These are phyloP conservation scores for Lipomyces spencermartinsiae DNA, from an alignment of 805 yeast genomes.

Conservation along the genomic window DNA sequence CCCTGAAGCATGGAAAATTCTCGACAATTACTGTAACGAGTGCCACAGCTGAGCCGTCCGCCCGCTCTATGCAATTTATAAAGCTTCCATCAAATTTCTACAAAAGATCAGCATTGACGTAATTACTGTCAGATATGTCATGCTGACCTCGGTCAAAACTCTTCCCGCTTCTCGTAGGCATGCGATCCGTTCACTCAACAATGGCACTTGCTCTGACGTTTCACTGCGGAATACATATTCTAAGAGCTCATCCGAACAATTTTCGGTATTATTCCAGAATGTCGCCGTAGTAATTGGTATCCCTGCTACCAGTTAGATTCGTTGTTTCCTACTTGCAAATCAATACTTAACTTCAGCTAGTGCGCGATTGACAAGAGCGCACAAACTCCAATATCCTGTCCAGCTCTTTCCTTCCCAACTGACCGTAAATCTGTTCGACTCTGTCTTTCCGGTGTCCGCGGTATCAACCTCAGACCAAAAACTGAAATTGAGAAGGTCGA, in stretches of 20 bases:
- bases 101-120: background rate
- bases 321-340: no score
- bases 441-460: conserved; percentile 44
- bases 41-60: conserved; percentile 45
- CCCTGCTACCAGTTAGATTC: conserved; percentile 30
- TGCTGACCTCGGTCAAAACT: conserved; percentile 36
- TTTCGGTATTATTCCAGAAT: conserved; percentile 46
- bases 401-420: conserved; percentile 45
- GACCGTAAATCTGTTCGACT: conserved; percentile 47
- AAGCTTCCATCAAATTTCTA: conserved; percentile 39
- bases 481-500: conserved; percentile 52
- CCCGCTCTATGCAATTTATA: conserved; percentile 40
- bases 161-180: conserved; percentile 50
- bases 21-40: conserved; percentile 45
- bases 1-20: conserved; percentile 47
- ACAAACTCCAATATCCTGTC: conserved; percentile 56
- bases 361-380: conserved; percentile 53
- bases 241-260: conserved; percentile 40
- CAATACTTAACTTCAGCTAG: conserved; percentile 43
- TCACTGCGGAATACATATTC: conserved; percentile 46
- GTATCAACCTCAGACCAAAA: conserved; percentile 52
- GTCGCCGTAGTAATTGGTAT: conserved; percentile 49
- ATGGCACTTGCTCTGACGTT: conserved; percentile 46
- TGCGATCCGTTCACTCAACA: conserved; percentile 46
- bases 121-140: background rate